Conservation (phyloP, 73 alveolate genomes). For the Paramecium primaurelia region DNA sequence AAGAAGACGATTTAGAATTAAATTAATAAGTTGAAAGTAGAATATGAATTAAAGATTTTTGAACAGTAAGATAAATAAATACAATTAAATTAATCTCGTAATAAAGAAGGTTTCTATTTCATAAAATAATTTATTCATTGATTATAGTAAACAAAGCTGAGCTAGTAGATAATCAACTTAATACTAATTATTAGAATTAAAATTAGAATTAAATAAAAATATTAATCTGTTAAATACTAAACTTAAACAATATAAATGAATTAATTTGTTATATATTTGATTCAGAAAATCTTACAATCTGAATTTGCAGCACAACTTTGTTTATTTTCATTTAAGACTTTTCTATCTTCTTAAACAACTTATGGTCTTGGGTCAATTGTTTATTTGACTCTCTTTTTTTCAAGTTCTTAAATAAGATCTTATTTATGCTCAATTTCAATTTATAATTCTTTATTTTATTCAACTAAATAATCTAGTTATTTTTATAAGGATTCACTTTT, state of each 20-base stretch:
- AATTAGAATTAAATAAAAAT: conserved; percentile 15
- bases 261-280: conserved; percentile 13
- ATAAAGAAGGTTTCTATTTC: neutral
- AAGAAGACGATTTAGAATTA: neutral
- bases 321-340: neutral
- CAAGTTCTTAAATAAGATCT: neutral
- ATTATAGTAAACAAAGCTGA: neutral
- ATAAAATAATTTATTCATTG: neutral
- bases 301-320: neutral
- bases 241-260: neutral
- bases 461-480: neutral
- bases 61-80: neutral
- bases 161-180: neutral
- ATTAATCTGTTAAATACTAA: neutral
- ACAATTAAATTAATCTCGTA: neutral
- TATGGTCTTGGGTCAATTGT: neutral
- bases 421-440: neutral
- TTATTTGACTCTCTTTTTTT: neutral
- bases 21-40: neutral
- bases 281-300: conserved; percentile 34
- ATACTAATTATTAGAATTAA: neutral
- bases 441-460: conserved; percentile 40
- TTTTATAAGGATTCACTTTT: neutral
- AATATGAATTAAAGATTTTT: neutral
- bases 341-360: neutral